Conservation (phyloP, 352 stramenopile genomes). For the Plasmopara viticola region DNA sequence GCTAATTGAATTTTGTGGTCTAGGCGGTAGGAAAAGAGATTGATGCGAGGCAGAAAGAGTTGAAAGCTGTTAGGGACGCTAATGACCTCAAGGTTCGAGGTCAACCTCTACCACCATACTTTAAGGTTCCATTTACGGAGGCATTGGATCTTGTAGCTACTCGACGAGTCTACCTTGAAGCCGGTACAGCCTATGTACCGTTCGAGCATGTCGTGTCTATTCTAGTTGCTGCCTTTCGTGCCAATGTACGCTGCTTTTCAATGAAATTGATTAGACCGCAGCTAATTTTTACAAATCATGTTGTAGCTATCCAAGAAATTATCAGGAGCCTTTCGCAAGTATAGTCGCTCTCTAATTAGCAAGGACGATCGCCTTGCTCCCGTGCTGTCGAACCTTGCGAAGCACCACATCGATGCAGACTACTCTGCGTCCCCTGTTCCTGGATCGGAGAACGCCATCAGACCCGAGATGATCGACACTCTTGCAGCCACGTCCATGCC, state of each 20-base stretch:
- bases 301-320: slow-evolving; percentile 87
- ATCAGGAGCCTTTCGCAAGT: slow-evolving; percentile 81
- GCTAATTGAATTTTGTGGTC: background rate
- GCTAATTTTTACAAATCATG: background rate
- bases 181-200: slow-evolving; percentile 93
- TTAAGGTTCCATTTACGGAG: slow-evolving; percentile 96
- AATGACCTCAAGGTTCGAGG: slow-evolving; percentile 44
- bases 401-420: slow-evolving; percentile 93
- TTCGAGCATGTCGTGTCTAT: slow-evolving; percentile 93
- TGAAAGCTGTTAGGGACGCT: slow-evolving; percentile 68
- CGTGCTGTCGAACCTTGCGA: slow-evolving; percentile 93
- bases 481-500: slow-evolving; percentile 92
- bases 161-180: slow-evolving; percentile 92
- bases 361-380: slow-evolving; percentile 91
- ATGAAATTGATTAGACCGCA: background rate
- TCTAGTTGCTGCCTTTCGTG: slow-evolving; percentile 89
- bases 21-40: slow-evolving; percentile 61
- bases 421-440: slow-evolving; percentile 49
- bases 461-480: slow-evolving; percentile 87
- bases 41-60: slow-evolving; percentile 44
- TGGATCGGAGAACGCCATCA: slow-evolving; percentile 64
- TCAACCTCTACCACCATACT: slow-evolving; percentile 77
- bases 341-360: slow-evolving; percentile 85
- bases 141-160: slow-evolving; percentile 88
- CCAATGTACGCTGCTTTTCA: slow-evolving; percentile 43